Base-by-base conservation (phyloP, 2,329 filamentous ascomycete genomes). In the Paramyrothecium sp. region DNA sequence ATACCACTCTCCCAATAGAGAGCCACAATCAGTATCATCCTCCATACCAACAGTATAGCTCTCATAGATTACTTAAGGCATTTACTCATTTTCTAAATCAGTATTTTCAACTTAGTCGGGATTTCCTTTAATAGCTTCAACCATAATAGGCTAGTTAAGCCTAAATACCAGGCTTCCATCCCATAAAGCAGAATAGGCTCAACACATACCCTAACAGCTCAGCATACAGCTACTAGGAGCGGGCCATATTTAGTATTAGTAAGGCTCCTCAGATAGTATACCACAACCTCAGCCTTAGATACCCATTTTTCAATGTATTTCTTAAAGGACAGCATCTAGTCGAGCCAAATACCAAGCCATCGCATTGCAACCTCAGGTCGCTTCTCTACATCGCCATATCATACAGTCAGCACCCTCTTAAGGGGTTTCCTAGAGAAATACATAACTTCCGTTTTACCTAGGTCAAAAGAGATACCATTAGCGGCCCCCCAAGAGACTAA, bases 361-460 rank as follows among this genome's bases (percentile, higher is more conserved):
- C 53, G 41, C 49, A 58, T 48, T 4, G 53, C 53, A 33, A 26
- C n/a, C 34, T 53, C 54, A 22, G 54, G 48, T 16, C 33, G 16
- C 34, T 56, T 56, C 38, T 56, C 50, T 10, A 53, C 19, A 19
- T 56, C 54, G 22, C 54, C 33, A 16, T 38, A 16, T 38, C 33
- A 16, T 38, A 38, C 33, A 16, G 33, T 38, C 60, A 53, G 41
- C 53, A 38, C 7, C 21, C 12, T 54, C 30, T 20, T 56, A 33
- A 50, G 48, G 51, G 20, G 41, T 13, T 51, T 57, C 41, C 30
- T 49, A 7, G 55, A 54, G 52, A 66, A 63, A 48, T 67, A 57
- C 20, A 67, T 64, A 3, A 64, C 58, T 51, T 67, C 58, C 22
- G 61, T 63, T 49, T 67, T 67, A 7, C 52, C 55, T 8, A 52